Base-by-base conservation (phyloP, 345 rosid species). In the Ailanthus altissimus region DNA sequence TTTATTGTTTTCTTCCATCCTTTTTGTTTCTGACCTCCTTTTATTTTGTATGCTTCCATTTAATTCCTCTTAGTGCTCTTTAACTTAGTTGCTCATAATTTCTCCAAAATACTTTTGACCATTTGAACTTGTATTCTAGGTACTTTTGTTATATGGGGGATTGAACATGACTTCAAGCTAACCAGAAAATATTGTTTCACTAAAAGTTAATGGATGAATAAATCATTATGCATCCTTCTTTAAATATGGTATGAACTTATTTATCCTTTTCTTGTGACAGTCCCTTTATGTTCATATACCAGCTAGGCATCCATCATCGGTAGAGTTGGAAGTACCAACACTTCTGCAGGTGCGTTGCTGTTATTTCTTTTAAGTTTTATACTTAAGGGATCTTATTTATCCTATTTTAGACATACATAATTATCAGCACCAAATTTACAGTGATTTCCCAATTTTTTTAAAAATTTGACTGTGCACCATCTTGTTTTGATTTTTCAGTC, bases 231-330 rank as follows among this genome's bases (percentile, higher is more conserved):
- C 49, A 49, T 72, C 45, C 59, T 47, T 20, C 61, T 4, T 51
- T 75, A 57, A 47, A n/a, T 65, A 8, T 67, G 67, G 72, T n/a
- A n/a, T 80, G 74, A 86, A 74, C 40, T 66, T 12, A 25, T n/a
- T 61, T 83, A 57, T 54, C 36, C 71, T 59, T 68, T 50, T 84
- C n/a, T 43, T 70, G n/a, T 78, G 68, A 74, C 97, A 93, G 99
- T 86, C 89, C 78, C 91, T 95, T 81, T 90, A 85, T 86, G 86
- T 95, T 77, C 99, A 95, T 81, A 86, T 95, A 76, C 98, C 98
- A 75, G 87, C 96, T 74, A 89, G 90, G 59, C 92, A 89, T 85
- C 93, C 92, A 74, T 86, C 95, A 80, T 84, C 96, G 69, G 92
- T 81, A 23, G 99, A 95, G 50, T 79, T 95, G 87, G 99, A 95